Evolutionary conservation across 2,329 filamentous ascomycete species (phyloP).

Genomic region (Fusarium pseudocircinatum): DNA sequence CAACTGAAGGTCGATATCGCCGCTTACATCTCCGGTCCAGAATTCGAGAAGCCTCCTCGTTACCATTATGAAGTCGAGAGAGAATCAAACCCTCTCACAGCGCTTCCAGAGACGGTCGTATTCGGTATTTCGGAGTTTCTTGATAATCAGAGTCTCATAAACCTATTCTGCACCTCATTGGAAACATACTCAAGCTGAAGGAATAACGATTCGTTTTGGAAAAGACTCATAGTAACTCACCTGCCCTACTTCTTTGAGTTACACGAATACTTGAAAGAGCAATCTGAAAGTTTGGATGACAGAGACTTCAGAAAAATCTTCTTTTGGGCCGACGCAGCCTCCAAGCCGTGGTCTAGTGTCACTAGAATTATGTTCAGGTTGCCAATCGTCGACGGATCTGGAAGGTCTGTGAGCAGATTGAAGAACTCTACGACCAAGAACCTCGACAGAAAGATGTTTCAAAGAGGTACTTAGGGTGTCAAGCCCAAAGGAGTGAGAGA

Average conservation of each 20-base stretch:
- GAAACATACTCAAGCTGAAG: not conserved
- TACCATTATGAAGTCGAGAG: fast-evolving
- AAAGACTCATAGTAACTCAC: not conserved
- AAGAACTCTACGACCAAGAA: not conserved
- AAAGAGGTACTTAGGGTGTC: fast-evolving
- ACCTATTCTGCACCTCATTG: not conserved
- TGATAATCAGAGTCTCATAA: not conserved
- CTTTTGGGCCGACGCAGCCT: not conserved
- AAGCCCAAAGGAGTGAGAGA: fast-evolving
- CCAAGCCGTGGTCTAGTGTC: not conserved
- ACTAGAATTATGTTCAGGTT: not conserved
- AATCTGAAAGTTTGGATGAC: fast-evolving
- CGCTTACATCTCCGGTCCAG: not conserved
- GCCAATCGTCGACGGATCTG: not conserved
- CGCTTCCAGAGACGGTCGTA: not conserved
- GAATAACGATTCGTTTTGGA: not conserved
- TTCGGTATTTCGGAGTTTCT: not conserved
- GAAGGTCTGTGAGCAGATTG: not conserved
- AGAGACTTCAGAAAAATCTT: not conserved
- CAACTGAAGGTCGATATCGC: not conserved
- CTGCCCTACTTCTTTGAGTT: not conserved
- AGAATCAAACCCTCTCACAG: not conserved
- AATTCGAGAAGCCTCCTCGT: not conserved
- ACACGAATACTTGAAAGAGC: not conserved
- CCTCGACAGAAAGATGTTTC: not conserved